These are phyloP conservation scores for Camellia granthamiana DNA, from an alignment of 148 eudicot species.

Conservation along the genomic window DNA sequence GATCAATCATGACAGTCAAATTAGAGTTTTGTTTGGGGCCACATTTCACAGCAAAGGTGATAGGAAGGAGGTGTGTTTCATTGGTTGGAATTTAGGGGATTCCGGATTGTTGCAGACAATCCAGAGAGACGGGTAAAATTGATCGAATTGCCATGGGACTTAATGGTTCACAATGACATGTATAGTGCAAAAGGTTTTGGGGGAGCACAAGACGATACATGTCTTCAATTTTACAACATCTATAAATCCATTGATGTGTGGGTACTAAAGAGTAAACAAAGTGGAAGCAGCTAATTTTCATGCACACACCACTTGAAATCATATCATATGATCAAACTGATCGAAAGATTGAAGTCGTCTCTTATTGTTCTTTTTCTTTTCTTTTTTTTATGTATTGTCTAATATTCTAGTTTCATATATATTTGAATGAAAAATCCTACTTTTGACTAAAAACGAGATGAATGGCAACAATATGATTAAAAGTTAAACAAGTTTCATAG, in stretches of 20 bases:
- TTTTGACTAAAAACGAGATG: too few species aligned
- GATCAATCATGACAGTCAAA: not conserved
- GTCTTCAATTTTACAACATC: not conserved
- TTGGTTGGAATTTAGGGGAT: not conserved
- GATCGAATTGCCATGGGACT: too few species aligned
- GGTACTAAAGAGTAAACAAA: not conserved
- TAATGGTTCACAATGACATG: not conserved
- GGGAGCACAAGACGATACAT: not conserved
- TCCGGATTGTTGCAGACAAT: not conserved
- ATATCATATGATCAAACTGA: not conserved
- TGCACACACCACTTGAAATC: not conserved
- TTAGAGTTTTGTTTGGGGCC: not conserved
- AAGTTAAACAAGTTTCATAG: too few species aligned
- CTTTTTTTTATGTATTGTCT: too few species aligned
- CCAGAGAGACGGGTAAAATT: too few species aligned
- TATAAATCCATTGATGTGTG: not conserved
- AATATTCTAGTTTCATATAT: too few species aligned
- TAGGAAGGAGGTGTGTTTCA: not conserved
- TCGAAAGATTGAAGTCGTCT: not conserved
- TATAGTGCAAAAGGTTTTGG: not conserved
- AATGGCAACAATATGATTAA: too few species aligned
- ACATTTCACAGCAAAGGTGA: not conserved
- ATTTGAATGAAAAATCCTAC: too few species aligned
- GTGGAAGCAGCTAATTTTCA: not conserved
- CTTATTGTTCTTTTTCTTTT: not conserved